Percentiles rank a stretch among this genome's conserved stretches.
phyloP scores from a whole-genome alignment of 176 grass and related monocot species.

The Oryza punctata region DNA sequence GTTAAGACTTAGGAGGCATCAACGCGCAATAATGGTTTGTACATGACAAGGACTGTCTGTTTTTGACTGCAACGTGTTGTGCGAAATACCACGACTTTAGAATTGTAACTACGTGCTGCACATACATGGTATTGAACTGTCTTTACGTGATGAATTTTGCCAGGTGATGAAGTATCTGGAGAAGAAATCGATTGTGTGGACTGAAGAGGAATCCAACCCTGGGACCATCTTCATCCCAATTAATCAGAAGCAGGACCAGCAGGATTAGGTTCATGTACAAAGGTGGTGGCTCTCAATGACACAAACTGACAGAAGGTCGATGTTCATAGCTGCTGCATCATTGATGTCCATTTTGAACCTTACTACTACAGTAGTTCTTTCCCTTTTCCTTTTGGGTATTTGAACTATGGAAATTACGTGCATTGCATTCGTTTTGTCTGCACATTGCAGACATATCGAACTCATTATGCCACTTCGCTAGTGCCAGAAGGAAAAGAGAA shows the following conservation, averaged over 20 bases:
- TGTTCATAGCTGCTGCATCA: constrained; percentile 18
- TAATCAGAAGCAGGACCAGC: constrained; percentile 54
- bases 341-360: constrained; percentile 11
- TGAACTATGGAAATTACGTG: not conserved
- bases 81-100: not conserved
- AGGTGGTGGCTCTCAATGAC: not conserved
- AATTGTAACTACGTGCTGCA: constrained; percentile 4
- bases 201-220: constrained; percentile 52
- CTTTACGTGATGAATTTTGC: not conserved
- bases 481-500: not conserved
- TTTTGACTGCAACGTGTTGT: not conserved
- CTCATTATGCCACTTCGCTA: not conserved
- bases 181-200: constrained; percentile 71
- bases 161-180: constrained; percentile 81
- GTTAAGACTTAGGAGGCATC: not conserved
- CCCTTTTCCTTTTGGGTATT: constrained; percentile 18
- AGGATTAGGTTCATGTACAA: constrained; percentile 32
- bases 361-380: not conserved
- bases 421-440: constrained; percentile 27
- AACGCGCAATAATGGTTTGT: not conserved
- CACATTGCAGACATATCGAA: not conserved
- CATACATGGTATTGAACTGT: not conserved
- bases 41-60: not conserved
- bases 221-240: constrained; percentile 63
- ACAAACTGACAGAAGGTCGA: constrained; percentile 35